Base-by-base conservation (phyloP, 768 basidiomycete genomes). In the Phlebiopsis gigantea region DNA sequence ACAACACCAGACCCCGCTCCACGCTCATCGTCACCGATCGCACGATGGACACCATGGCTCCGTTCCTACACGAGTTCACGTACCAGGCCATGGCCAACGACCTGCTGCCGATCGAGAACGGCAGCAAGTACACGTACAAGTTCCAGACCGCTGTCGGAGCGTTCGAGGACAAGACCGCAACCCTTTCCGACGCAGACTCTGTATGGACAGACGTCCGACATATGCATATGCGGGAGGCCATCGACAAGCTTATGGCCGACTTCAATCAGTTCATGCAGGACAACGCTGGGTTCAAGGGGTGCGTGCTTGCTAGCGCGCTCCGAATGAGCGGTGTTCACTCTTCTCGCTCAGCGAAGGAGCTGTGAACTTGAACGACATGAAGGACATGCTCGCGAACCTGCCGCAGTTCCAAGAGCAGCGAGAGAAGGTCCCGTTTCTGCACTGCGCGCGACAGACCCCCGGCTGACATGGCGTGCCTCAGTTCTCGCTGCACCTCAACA, bases 1-100 rank as follows among this genome's bases (percentile, higher is more conserved):
- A 86, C 51, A 61, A 46, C 44, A 52, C 53, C 64, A 74, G 93
- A 58, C 87, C 88, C 12, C 83, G 88, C 56, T 85, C 82, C 3
- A 89, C 92, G 15, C 74, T 98, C 39, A 79, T 98, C 66, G 88
- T 99, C 58, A 95, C 94, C 4, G 97, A 99, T 71, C 85, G 97
- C n/a, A 82, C 94, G 3, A 93, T 99, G 88, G 97, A 99, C 71
- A 85, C 86, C 64, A 67, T 89, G 24, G 88, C 93, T 2, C 97
- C 97, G 1, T 82, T 98, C 58, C 68, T 97, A 31, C 97, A 99
- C 68, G 97, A 98, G 67, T 99, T 99, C 68, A 98, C 96, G 21
- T 99, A 98, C 70, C 97, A 98, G 71, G 96, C 97, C 0, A 99
- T 99, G 97, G 89, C 88, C 48, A 93, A 94, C 63, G 97, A 99